A percentile compares a stretch with the other conserved stretches of the same genome.
Conservation (phyloP, 2,329 filamentous ascomycete species). For the Botrytis squamosa region DNA sequence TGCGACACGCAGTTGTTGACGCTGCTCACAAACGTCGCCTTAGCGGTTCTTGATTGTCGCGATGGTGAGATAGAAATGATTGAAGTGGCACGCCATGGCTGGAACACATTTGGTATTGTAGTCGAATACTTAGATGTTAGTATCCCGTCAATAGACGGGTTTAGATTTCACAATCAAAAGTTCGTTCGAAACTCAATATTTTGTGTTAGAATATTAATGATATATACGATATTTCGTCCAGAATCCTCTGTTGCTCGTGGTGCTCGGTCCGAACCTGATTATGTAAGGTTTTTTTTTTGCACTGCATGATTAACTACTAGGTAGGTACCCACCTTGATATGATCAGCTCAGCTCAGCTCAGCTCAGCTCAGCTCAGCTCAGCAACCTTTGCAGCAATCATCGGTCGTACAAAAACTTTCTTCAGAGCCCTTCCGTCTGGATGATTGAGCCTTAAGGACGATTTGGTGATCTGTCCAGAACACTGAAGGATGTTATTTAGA, state of each 20-base stretch:
- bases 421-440: neutral
- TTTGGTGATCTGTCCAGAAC: neutral
- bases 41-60: neutral
- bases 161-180: neutral
- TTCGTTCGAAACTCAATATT: neutral
- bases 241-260: neutral
- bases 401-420: neutral
- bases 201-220: too few relatives aligned
- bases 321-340: neutral
- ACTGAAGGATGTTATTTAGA: neutral
- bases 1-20: neutral
- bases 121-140: neutral
- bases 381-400: neutral
- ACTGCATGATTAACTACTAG: neutral
- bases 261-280: neutral
- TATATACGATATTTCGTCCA: neutral
- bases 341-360: neutral
- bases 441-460: neutral
- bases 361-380: neutral
- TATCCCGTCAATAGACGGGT: neutral
- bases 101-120: neutral
- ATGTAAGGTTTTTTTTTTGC: neutral
- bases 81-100: neutral
- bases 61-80: neutral
- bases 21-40: neutral